Conservation (phyloP, 2,329 filamentous ascomycete species). For the Falciphora oryzae region DNA sequence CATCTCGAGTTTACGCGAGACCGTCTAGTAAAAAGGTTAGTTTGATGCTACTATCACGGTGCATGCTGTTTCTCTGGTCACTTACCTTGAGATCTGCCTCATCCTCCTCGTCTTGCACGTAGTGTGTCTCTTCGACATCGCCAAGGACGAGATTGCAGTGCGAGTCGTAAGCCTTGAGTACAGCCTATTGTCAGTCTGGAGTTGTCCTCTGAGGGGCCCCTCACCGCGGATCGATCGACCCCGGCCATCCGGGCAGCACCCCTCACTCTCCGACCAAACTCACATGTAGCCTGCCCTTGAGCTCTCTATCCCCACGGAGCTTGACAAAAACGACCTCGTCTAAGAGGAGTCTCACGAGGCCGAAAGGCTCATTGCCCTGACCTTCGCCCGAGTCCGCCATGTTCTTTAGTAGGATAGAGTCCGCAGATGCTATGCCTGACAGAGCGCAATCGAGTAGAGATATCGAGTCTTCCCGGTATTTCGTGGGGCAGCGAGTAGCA, state of each 20-base stretch:
- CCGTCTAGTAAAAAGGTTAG: constrained; percentile 52
- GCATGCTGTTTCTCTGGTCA: neutral
- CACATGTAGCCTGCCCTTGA: constrained; percentile 93
- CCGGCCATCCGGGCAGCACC: neutral
- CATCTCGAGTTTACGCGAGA: constrained; percentile 98
- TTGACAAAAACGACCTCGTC: constrained; percentile 98
- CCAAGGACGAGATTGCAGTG: constrained; percentile 96
- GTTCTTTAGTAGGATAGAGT: neutral
- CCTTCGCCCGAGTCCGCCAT: constrained; percentile 80
- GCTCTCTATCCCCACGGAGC: constrained; percentile 87
- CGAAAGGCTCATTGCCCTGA: constrained; percentile 65
- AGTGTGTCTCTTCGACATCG: constrained; percentile 96
- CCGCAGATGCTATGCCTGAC: too few relatives aligned
- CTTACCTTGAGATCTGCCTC: constrained; percentile 69
- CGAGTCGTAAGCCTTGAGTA: constrained; percentile 82
- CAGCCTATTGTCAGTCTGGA: neutral
- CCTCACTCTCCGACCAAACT: constrained; percentile 24
- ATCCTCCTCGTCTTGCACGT: constrained; percentile 81
- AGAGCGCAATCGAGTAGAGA: too few relatives aligned
- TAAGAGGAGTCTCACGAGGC: constrained; percentile 88
- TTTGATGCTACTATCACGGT: neutral
- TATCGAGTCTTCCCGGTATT: neutral
- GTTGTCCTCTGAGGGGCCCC: neutral
- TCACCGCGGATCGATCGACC: neutral
- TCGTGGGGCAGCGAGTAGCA: neutral